Base-by-base conservation (phyloP, 257 asterid species). In the Solanum megistacrolobum region DNA sequence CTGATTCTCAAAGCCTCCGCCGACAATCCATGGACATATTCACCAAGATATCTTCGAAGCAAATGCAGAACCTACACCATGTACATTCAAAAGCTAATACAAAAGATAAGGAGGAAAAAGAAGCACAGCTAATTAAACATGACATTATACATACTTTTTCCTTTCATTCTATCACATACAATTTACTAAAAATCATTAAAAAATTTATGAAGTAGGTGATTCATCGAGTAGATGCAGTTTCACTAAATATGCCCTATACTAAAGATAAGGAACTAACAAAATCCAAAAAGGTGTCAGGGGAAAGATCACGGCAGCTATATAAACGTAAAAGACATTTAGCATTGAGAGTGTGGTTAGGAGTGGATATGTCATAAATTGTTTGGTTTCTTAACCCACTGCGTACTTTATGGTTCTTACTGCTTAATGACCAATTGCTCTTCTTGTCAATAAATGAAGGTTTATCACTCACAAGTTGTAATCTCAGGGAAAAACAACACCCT, bases 31-130 rank as follows among this genome's bases (percentile, higher is more conserved):
- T 97, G 99, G 91, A 97, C 99, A 89, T 97, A 97, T 93, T 97
- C 99, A 41, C 99, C 99, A 96, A 97, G 92, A 90, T 97, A 97
- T 87, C 92, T 95, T 71, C 99, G 98, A 92, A 97, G 99, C 96
- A 97, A 93, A 92, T 97, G 98, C 93, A 97, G 90, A 90, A 97
- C 99, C 99, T 97, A 90, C 79, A 85, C 87, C 89, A 73, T 55
- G 65, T 29, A 86, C 76, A 71, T 55, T 71, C 48, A 68, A 69
- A 46, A 86, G 39, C 87, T 83, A 68, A 84, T 72, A 88, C 69
- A n/a, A 83, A 48, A 46, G 65, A 85, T 48, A 78, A 23, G 9
- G 81, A 69, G 35, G n/a, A 14, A 43, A 66, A 71, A 5, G 73
- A 39, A 76, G 27, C 60, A 72, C 74, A 46, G 46, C 85, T 72